Evolutionary conservation across 306 rosid species (phyloP), one percentile per base, ranked within the genome.

Genomic region (Dryas octopetala): DNA sequence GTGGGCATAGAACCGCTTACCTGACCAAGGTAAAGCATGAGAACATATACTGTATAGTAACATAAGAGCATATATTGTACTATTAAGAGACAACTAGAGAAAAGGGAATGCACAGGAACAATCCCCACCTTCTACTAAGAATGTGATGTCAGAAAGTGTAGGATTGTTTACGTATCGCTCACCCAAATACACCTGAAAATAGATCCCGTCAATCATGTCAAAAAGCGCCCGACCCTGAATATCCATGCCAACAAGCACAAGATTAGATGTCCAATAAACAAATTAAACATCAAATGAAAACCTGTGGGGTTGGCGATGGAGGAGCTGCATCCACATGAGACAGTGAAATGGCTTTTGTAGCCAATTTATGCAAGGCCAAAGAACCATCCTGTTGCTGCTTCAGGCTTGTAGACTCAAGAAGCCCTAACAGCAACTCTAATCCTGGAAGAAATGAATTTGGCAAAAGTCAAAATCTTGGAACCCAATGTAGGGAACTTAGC

Each of bases 241-340:
- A 10, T 65, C 55, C n/a, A 10, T 12, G 45, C 46, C 9, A 23
- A 49, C 14, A 69, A 32, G 11, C 46, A 8, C 44, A 45, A 16
- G 9, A 54, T 63, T 53, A 45, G 7, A n/a, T 9, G 7, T 38
- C 48, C 77, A 65, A 52, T 75, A 40, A n/a, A 70, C 55, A 17
- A 60, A 70, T 17, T 7, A 59, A 66, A 68, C 48, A 40, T 66
- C 70, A n/a, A 57, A 81, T 66, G 70, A 57, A 59, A 55, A 88
- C 97, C 97, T 86, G 96, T 4, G 88, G 88, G 9, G 90, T 86
- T 77, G 96, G 93, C 46, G 97, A 87, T 46, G 79, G 87, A 64
- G 97, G 96, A 52, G 89, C 88, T 64, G 90, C 91, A 76, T 89
- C 96, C 38, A 86, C 74, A 40, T 86, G 89, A 79, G 89, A 86